These are phyloP conservation scores for Agaricus blazei DNA, from an alignment of 768 basidiomycete genomes.

Conservation along the genomic window DNA sequence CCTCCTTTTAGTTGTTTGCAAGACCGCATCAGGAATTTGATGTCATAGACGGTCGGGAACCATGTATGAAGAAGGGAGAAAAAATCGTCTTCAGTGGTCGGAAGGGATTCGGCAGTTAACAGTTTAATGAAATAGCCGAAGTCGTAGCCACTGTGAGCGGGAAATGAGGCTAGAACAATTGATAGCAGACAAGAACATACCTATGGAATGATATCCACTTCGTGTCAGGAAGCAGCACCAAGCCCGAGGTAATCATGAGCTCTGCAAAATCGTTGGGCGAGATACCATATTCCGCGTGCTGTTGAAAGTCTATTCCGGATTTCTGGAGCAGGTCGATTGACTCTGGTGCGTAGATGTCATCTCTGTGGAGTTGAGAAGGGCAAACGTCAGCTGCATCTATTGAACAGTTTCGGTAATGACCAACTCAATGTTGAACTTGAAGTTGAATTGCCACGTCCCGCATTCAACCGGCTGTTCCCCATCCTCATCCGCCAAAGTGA, in stretches of 20 bases:
- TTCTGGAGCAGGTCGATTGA: conserved; percentile 92
- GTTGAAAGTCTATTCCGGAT: conserved; percentile 92
- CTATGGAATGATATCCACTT: conserved; percentile 99
- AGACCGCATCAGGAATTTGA: conserved; percentile 92
- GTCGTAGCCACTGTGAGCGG: conserved; percentile 79
- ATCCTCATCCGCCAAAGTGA: conserved; percentile 91
- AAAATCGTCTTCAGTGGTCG: conserved; percentile 85
- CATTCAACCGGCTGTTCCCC: conserved; percentile 88
- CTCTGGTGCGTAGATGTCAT: conserved; percentile 99
- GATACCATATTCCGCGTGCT: conserved; percentile 91
- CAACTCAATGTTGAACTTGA: conserved; percentile 81
- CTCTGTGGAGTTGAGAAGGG: conserved; percentile 39
- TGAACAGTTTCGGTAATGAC: conserved; percentile 7
- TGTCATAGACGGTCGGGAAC: conserved; percentile 97
- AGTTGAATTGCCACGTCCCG: conserved; percentile 99
- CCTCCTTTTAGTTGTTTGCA: conserved; percentile 85
- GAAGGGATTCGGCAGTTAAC: conserved; percentile 79
- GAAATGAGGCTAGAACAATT: background rate
- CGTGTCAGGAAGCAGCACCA: conserved; percentile 84
- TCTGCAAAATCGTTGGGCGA: conserved; percentile 93
- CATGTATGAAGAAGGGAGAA: conserved; percentile 83
- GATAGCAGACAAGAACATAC: conserved; percentile 41
- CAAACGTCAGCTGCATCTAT: background rate
- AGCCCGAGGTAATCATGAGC: conserved; percentile 91
- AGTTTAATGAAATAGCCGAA: conserved; percentile 98